These are phyloP conservation scores for Schizochytrium sp. DNA, from an alignment of 108 stramenopile genomes.

Conservation along the genomic window DNA sequence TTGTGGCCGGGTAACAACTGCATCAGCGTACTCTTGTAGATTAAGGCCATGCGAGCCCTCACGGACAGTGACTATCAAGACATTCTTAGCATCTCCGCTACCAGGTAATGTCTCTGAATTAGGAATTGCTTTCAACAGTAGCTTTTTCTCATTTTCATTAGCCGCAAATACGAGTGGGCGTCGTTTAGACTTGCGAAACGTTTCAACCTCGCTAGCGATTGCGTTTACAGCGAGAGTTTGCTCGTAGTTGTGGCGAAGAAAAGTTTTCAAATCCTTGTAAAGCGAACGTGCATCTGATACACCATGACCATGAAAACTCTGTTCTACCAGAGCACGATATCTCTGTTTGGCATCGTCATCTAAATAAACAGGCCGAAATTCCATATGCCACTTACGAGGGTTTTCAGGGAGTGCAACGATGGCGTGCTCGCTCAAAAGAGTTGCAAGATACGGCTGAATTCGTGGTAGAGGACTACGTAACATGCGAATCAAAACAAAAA, in stretches of 20 bases:
- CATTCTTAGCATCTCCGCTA: background rate
- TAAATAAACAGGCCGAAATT: background rate
- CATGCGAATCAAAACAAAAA: constrained; percentile 18
- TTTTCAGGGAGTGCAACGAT: constrained; percentile 33
- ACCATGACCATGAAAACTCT: background rate
- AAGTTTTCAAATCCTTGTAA: constrained; percentile 22
- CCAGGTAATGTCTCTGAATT: background rate
- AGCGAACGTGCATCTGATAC: constrained; percentile 7
- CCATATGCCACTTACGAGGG: constrained; percentile 21
- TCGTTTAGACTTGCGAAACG: background rate
- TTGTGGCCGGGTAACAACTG: constrained; percentile 10
- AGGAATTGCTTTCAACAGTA: background rate
- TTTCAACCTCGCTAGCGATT: background rate
- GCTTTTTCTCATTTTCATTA: constrained; percentile 2
- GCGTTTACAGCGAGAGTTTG: background rate
- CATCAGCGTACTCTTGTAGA: constrained; percentile 36
- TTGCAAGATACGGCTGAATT: constrained; percentile 1
- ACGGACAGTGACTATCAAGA: background rate
- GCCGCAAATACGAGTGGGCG: constrained; percentile 18
- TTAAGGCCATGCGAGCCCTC: constrained; percentile 30
- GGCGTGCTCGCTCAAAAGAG: constrained; percentile 29
- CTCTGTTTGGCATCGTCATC: background rate
- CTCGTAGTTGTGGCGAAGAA: constrained; percentile 41
- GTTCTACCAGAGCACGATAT: background rate
- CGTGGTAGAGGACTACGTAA: constrained; percentile 13